A percentile compares a stretch with the other conserved stretches of the same genome.
Evolutionary conservation across 2,329 filamentous ascomycete genomes (phyloP).

Genomic region (Cordyceps pruinosa): DNA sequence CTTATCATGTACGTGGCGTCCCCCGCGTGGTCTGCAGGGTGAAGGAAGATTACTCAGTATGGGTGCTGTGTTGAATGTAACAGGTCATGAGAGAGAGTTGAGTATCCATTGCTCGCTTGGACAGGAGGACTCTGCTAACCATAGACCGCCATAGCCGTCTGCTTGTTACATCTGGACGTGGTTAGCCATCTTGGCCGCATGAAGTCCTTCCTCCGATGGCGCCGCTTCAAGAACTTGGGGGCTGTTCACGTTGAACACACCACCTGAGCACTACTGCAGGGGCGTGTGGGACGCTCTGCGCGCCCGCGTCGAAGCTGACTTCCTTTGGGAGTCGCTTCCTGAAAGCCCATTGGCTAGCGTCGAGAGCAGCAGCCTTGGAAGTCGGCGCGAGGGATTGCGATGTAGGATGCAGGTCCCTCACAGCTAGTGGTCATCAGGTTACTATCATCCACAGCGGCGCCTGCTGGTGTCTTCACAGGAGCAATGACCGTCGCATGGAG

Average conservation of each 20-base stretch:
- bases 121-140: not conserved
- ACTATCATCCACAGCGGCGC: not conserved
- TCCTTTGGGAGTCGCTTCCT: not conserved
- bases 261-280: not conserved
- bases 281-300: not conserved
- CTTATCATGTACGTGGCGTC: constrained; percentile 1
- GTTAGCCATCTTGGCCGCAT: not conserved
- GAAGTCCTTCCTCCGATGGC: not conserved
- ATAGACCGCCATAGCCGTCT: not conserved
- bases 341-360: not conserved
- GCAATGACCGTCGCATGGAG: not conserved
- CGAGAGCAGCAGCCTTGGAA: no score
- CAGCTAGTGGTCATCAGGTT: not conserved
- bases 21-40: not conserved
- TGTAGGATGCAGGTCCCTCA: not conserved
- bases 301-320: not conserved
- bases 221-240: not conserved
- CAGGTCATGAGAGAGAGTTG: not conserved
- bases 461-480: not conserved
- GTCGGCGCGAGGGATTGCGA: not conserved
- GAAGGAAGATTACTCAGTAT: not conserved
- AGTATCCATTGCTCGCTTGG: not conserved
- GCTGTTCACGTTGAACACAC: not conserved
- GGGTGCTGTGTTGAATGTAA: not conserved
- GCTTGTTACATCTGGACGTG: not conserved